Evolutionary conservation across 805 yeast genomes (phyloP).

Genomic region (Pichia gijzeniarum): DNA sequence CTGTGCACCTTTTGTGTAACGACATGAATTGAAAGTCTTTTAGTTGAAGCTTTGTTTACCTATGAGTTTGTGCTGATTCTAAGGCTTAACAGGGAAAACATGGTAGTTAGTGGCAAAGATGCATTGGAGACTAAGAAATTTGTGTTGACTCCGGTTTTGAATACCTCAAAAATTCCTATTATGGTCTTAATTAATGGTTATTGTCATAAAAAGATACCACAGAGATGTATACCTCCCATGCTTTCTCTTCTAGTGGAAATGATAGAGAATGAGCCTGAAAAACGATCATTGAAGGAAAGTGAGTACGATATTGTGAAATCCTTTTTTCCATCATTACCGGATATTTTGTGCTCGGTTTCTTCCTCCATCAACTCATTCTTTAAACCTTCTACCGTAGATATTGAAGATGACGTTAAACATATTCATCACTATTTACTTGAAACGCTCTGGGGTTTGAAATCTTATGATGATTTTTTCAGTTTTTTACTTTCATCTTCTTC

Average conservation of each 20-base stretch:
- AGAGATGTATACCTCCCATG: conserved; percentile 32
- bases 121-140: conserved; percentile 6
- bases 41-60: too few species aligned
- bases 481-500: conserved; percentile 30
- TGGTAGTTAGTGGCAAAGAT: too few species aligned
- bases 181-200: conserved; percentile 43
- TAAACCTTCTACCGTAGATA: conserved; percentile 5
- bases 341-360: conserved; percentile 17
- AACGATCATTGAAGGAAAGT: neutral
- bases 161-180: conserved; percentile 51
- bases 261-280: conserved; percentile 25
- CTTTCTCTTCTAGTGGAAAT: conserved; percentile 38
- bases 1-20: too few species aligned
- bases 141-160: conserved; percentile 35
- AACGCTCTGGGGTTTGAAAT: conserved; percentile 40
- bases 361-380: conserved; percentile 12
- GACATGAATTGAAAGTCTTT: too few species aligned
- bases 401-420: conserved; percentile 21
- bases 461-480: conserved; percentile 42
- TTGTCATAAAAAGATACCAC: conserved; percentile 36
- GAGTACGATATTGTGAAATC: conserved; percentile 12
- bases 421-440: conserved; percentile 22
- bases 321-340: conserved; percentile 24
- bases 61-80: too few species aligned
- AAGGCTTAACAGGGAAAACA: too few species aligned